Percentiles rank a stretch among this genome's conserved stretches.
Conservation (phyloP, 495 filamentous ascomycete species). For the Neurospora sp. region DNA sequence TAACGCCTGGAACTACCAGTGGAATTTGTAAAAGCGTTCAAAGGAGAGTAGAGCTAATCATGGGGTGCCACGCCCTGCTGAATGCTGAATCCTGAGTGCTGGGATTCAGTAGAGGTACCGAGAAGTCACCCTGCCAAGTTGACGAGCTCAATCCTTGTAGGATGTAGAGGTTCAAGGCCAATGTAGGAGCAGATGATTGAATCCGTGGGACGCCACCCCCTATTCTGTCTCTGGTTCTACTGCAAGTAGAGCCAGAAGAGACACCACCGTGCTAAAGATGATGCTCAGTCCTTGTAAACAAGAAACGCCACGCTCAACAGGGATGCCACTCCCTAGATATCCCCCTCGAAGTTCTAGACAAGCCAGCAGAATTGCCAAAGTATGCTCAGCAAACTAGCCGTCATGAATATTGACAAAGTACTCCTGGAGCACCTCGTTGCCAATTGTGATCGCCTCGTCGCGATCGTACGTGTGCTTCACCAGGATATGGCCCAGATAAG, state of each 20-base stretch:
- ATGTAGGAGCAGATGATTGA: not conserved
- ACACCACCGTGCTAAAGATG: too few species aligned
- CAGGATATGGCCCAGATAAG: slow-evolving; percentile 18
- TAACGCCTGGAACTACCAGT: not conserved
- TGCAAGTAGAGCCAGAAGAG: too few species aligned
- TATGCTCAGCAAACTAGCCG: too few species aligned
- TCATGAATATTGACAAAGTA: slow-evolving; percentile 5
- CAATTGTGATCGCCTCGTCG: slow-evolving; percentile 10
- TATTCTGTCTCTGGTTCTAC: too few species aligned
- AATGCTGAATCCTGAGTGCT: too few species aligned
- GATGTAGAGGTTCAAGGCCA: too few species aligned
- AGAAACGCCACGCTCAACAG: not conserved
- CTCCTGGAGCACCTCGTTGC: slow-evolving; percentile 13
- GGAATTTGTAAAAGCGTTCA: not conserved
- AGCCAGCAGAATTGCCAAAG: too few species aligned
- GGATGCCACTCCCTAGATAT: not conserved
- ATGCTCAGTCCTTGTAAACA: too few species aligned
- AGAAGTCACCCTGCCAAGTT: not conserved
- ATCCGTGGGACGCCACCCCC: not conserved
- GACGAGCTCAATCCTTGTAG: too few species aligned
- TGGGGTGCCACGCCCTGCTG: too few species aligned
- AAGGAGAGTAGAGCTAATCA: too few species aligned
- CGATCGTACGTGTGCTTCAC: slow-evolving; percentile 5
- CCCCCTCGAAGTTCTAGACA: not conserved
- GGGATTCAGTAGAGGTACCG: too few species aligned